Evolutionary conservation across 1,139 yeast genomes (phyloP).

Genomic region (Taphrina communis): DNA sequence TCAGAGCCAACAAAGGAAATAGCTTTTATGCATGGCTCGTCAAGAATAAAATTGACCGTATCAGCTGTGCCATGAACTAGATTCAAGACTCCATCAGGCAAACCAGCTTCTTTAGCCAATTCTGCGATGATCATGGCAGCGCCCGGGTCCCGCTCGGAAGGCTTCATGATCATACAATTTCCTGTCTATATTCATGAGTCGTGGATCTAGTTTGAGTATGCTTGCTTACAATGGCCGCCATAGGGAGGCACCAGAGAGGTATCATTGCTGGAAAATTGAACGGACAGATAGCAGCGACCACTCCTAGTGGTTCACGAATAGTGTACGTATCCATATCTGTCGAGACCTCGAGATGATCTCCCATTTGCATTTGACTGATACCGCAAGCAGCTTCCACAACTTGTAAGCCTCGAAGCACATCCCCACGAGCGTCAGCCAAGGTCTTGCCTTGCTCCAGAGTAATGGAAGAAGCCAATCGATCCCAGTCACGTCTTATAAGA

Average conservation of each 20-base stretch:
- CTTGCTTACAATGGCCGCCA: slow-evolving; percentile 59
- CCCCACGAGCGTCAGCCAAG: slow-evolving; percentile 77
- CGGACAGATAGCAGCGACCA: slow-evolving; percentile 48
- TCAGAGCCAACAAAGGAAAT: slow-evolving; percentile 80
- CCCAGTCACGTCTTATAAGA: slow-evolving; percentile 71
- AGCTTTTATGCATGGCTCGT: slow-evolving; percentile 79
- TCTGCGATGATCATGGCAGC: slow-evolving; percentile 79
- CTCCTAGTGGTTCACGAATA: slow-evolving; percentile 62
- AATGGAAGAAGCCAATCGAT: slow-evolving; percentile 71
- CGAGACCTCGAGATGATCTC: slow-evolving; percentile 71
- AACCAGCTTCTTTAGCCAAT: slow-evolving; percentile 75
- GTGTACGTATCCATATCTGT: slow-evolving; percentile 80
- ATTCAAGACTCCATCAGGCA: slow-evolving; percentile 68
- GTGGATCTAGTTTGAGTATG: not conserved
- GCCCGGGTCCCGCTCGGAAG: slow-evolving; percentile 79
- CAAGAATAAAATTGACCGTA: slow-evolving; percentile 74
- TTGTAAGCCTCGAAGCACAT: slow-evolving; percentile 78
- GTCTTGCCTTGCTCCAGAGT: slow-evolving; percentile 84
- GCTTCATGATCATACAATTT: slow-evolving; percentile 75
- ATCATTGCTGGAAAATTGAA: slow-evolving; percentile 76
- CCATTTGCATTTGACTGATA: slow-evolving; percentile 67
- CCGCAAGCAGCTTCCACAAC: slow-evolving; percentile 71
- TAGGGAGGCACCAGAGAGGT: slow-evolving; percentile 81
- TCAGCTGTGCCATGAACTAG: slow-evolving; percentile 78
- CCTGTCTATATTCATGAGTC: slow-evolving; percentile 58